Conservation (phyloP, 2,329 filamentous ascomycete species). For the Paraphaeosphaeria minitans region DNA sequence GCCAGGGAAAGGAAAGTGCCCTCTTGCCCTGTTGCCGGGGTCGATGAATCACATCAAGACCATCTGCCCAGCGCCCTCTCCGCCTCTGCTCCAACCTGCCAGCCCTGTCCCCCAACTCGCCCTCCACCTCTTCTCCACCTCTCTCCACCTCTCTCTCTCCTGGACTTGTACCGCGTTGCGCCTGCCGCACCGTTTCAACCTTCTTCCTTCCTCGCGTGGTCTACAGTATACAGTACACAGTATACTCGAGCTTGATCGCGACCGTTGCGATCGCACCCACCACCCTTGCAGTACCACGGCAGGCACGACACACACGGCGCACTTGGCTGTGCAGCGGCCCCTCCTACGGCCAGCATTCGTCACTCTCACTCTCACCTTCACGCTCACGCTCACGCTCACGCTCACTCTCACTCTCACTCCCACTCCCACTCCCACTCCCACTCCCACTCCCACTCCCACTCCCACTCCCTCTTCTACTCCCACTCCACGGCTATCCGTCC, state of each 20-base stretch:
- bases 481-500: neutral
- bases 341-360: constrained; percentile 14
- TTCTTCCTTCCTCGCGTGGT: constrained; percentile 32
- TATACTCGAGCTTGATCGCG: constrained; percentile 20
- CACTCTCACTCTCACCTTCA: neutral
- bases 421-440: too few species aligned
- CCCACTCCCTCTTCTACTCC: too few species aligned
- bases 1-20: too few species aligned
- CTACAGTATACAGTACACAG: too few species aligned
- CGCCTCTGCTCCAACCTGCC: constrained; percentile 3
- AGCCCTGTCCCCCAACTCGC: too few species aligned
- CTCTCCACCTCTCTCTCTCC: neutral
- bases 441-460: too few species aligned
- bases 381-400: too few species aligned
- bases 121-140: neutral
- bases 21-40: neutral
- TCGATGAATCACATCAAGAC: constrained; percentile 3
- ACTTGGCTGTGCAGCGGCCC: constrained; percentile 18
- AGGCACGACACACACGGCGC: constrained; percentile 6
- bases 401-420: too few species aligned
- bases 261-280: constrained; percentile 38
- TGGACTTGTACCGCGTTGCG: neutral
- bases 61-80: neutral
- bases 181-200: constrained; percentile 8
- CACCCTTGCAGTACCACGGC: constrained; percentile 35